Conservation (phyloP, 2,329 filamentous ascomycete species). For the Pseudocercospora cruenta region DNA sequence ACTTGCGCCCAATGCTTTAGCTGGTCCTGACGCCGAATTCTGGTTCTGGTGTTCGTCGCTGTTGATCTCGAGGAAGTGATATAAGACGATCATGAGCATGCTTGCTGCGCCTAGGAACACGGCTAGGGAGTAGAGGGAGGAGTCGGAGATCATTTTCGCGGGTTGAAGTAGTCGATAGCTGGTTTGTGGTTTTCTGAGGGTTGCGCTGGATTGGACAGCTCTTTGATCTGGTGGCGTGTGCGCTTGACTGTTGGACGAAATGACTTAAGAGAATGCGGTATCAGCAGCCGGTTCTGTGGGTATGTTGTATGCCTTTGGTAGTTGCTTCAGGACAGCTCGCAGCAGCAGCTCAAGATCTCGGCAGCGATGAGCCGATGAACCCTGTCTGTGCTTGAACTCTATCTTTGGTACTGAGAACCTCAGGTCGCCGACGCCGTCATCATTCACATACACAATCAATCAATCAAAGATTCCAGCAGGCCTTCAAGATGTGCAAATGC, state of each 20-base stretch:
- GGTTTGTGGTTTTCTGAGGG: no score
- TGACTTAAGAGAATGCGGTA: neutral
- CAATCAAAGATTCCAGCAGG: no score
- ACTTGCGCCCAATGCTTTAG: neutral
- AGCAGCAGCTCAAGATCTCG: neutral
- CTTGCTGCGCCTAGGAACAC: constrained; percentile 88
- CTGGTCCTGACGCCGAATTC: neutral
- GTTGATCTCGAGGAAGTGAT: constrained; percentile 97
- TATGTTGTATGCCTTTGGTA: neutral
- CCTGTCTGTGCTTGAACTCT: neutral
- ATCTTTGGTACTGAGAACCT: neutral
- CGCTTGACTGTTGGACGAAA: no score
- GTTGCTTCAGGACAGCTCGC: constrained; percentile 3
- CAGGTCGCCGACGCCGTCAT: neutral
- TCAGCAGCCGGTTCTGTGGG: no score
- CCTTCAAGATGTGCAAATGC: constrained; percentile 15
- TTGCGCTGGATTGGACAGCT: no score
- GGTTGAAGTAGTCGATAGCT: no score
- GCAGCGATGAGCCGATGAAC: neutral
- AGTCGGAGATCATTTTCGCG: constrained; percentile 94
- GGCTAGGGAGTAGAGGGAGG: constrained; percentile 85
- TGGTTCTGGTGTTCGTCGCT: constrained; percentile 50
- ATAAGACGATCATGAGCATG: constrained; percentile 90
- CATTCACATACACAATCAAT: neutral
- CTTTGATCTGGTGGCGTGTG: neutral